A percentile compares a stretch with the other conserved stretches of the same genome.
phyloP scores from a whole-genome alignment of 306 rosid species.

The Casuarina glauca region DNA sequence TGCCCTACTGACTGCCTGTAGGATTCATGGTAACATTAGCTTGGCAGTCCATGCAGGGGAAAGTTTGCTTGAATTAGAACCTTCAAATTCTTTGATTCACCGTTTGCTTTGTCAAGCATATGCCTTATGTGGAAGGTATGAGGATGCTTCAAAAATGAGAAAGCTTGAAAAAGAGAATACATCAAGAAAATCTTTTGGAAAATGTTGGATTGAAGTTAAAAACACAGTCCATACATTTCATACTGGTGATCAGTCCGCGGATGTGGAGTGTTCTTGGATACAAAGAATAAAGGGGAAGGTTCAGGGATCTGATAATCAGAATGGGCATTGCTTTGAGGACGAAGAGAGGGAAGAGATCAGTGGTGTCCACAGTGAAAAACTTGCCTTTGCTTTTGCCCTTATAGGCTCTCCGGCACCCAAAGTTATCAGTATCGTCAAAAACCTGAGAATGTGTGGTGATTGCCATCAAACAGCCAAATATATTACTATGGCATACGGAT shows the following conservation, averaged over 20 bases:
- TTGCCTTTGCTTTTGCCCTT: constrained; percentile 76
- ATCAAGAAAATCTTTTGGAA: constrained; percentile 48
- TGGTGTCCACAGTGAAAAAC: constrained; percentile 74
- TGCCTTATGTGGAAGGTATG: constrained; percentile 56
- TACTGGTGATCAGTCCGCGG: constrained; percentile 52
- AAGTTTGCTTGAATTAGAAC: constrained; percentile 61
- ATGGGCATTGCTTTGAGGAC: constrained; percentile 65
- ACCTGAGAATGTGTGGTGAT: constrained; percentile 72
- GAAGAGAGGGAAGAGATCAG: constrained; percentile 59
- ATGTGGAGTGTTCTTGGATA: constrained; percentile 61
- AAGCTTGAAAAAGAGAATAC: constrained; percentile 56
- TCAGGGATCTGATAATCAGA: constrained; percentile 38
- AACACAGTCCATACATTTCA: constrained; percentile 60
- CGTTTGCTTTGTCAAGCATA: constrained; percentile 58
- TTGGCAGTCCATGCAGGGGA: constrained; percentile 66
- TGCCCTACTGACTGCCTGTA: constrained; percentile 71
- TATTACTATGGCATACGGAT: constrained; percentile 60
- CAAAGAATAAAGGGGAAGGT: constrained; percentile 42
- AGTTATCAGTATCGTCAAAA: constrained; percentile 64
- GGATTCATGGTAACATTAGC: constrained; percentile 62
- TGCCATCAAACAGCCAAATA: constrained; percentile 84
- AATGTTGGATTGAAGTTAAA: constrained; percentile 74
- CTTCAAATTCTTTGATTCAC: constrained; percentile 50
- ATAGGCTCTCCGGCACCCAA: constrained; percentile 48
- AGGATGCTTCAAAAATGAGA: constrained; percentile 46